Evolutionary conservation across 1,284 basidiomycete genomes (phyloP).

Genomic region (Naganishia cerealis): DNA sequence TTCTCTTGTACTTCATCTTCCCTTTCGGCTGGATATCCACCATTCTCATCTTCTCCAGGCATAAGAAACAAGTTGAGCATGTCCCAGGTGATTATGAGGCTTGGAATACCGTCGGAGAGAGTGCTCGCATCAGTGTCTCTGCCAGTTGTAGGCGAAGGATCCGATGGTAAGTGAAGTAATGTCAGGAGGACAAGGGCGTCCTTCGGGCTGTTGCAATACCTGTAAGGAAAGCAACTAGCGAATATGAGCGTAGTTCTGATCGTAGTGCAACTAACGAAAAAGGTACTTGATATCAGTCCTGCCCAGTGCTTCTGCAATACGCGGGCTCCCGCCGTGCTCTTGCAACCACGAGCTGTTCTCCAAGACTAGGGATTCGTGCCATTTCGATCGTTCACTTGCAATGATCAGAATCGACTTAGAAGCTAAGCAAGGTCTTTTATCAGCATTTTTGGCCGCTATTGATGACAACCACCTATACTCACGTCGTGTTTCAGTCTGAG

Average conservation of each 20-base stretch:
- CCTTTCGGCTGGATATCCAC: not conserved
- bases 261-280: not conserved
- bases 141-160: not conserved
- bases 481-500: not conserved
- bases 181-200: conserved; percentile 8
- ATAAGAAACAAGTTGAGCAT: conserved; percentile 11
- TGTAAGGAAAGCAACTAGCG: not conserved
- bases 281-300: conserved; percentile 11
- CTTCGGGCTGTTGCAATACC: conserved; percentile 16
- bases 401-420: not conserved
- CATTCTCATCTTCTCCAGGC: not conserved
- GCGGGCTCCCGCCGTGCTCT: conserved; percentile 5
- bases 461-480: not conserved
- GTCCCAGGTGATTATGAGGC: conserved; percentile 19
- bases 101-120: not conserved
- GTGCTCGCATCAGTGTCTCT: conserved; percentile 1
- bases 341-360: conserved; percentile 19
- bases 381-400: conserved; percentile 13
- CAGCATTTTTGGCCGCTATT: not conserved
- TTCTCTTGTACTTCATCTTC: not conserved
- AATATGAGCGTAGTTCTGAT: not conserved
- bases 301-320: conserved; percentile 1
- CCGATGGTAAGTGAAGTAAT: not conserved
- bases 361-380: conserved; percentile 13
- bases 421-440: not conserved